Evolutionary conservation across 306 rosid genomes (phyloP).

Genomic region (Echinosophora koreensis): DNA sequence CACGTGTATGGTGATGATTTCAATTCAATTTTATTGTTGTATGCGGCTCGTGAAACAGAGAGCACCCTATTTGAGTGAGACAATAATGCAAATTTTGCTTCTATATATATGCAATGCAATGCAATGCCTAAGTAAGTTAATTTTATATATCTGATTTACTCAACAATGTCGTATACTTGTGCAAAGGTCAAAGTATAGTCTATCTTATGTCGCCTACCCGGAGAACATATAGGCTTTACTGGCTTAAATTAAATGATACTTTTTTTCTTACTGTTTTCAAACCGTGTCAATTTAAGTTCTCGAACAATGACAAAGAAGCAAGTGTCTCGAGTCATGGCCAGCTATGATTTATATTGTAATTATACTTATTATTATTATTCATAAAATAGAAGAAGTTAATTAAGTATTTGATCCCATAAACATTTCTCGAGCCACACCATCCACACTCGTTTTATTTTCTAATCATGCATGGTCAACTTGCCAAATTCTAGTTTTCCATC

Average conservation of each 20-base stretch:
- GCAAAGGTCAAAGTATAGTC: slow-evolving; percentile 42
- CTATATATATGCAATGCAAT: neutral
- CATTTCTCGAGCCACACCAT: slow-evolving; percentile 67
- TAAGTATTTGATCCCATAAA: slow-evolving; percentile 31
- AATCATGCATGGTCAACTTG: slow-evolving; percentile 45
- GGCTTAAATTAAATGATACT: slow-evolving; percentile 9
- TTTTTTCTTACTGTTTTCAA: slow-evolving; percentile 24
- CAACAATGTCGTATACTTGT: slow-evolving; percentile 38
- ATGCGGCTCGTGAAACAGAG: neutral
- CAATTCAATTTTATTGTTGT: slow-evolving; percentile 10
- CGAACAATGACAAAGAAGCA: slow-evolving; percentile 44
- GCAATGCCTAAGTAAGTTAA: neutral
- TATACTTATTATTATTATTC: too few species aligned
- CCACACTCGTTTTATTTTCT: slow-evolving; percentile 29
- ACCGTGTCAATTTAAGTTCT: slow-evolving; percentile 53
- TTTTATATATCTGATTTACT: neutral
- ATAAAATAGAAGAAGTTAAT: neutral
- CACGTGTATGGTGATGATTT: neutral
- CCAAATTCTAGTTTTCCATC: slow-evolving; percentile 49
- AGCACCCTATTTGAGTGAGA: slow-evolving; percentile 20
- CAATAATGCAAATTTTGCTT: neutral
- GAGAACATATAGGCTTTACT: slow-evolving; percentile 52
- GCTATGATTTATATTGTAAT: slow-evolving; percentile 18
- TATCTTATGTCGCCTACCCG: slow-evolving; percentile 53
- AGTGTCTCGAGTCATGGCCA: slow-evolving; percentile 23